Percentiles rank a stretch among this genome's conserved stretches.
These are phyloP conservation scores for Byssothecium circinans DNA, from an alignment of 2,329 filamentous ascomycete genomes.

Conservation along the genomic window DNA sequence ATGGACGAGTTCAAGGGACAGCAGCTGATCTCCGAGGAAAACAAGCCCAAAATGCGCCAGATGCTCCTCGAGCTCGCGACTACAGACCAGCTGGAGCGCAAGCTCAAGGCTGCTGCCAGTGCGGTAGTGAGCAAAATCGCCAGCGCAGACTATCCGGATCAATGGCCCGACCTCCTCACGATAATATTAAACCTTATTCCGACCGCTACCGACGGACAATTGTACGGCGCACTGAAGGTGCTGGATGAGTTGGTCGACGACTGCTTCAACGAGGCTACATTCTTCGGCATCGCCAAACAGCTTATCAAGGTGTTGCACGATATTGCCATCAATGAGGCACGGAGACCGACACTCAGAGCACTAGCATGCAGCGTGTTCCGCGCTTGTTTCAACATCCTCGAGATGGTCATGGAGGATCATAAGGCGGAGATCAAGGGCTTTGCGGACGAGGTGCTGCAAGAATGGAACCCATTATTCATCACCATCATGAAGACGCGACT, in stretches of 20 bases:
- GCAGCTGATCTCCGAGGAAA: constrained; percentile 70
- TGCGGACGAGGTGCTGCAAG: constrained; percentile 78
- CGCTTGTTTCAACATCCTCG: constrained; percentile 89
- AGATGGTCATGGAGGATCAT: constrained; percentile 95
- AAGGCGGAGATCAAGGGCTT: constrained; percentile 83
- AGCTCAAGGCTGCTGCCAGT: constrained; percentile 86
- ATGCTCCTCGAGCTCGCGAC: constrained; percentile 77
- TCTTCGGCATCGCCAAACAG: constrained; percentile 84
- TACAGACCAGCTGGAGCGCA: constrained; percentile 73
- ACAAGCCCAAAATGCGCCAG: constrained; percentile 72
- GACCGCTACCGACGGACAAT: constrained; percentile 72
- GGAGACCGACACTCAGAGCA: constrained; percentile 76
- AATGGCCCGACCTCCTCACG: constrained; percentile 89
- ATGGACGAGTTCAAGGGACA: constrained; percentile 70
- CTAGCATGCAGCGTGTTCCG: constrained; percentile 89
- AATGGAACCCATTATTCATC: constrained; percentile 90
- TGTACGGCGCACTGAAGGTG: constrained; percentile 88
- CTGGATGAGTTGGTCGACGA: constrained; percentile 90
- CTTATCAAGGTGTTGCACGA: constrained; percentile 83
- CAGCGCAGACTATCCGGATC: constrained; percentile 86
- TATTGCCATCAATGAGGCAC: constrained; percentile 73
- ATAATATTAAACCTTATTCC: constrained; percentile 77
- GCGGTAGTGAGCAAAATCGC: constrained; percentile 93
- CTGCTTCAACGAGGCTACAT: constrained; percentile 89
- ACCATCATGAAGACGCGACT: constrained; percentile 73